Evolutionary conservation across 257 asterid species (phyloP).

Genomic region (Solanum dulcamara): DNA sequence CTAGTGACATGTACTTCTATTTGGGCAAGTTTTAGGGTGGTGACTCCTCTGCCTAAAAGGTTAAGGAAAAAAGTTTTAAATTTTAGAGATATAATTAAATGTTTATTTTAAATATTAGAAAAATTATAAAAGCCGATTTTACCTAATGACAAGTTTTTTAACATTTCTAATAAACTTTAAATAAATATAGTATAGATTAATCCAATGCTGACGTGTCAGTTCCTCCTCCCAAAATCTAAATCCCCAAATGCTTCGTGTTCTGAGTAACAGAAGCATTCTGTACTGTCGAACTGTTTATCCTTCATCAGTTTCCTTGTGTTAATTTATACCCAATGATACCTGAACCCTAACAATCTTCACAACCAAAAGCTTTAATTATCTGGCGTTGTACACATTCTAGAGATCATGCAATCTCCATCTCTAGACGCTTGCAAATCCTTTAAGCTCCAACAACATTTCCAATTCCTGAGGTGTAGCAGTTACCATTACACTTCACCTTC

Average conservation of each 20-base stretch:
- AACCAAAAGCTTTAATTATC: background rate
- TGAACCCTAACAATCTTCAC: background rate
- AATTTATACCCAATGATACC: background rate
- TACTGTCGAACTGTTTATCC: background rate
- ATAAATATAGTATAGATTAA: no score
- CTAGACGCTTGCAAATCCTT: slow-evolving; percentile 39
- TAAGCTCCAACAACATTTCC: slow-evolving; percentile 5
- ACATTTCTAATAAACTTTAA: no score
- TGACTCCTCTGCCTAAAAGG: no score
- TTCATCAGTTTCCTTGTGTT: background rate
- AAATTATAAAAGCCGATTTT: no score
- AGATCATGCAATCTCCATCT: slow-evolving; percentile 48
- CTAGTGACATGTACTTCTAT: no score
- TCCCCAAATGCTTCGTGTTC: background rate
- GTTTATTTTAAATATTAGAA: no score
- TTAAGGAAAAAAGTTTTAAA: no score
- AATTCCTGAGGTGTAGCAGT: slow-evolving; percentile 7
- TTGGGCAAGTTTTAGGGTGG: no score
- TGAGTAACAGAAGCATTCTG: background rate
- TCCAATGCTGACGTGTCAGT: background rate
- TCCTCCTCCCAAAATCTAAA: background rate
- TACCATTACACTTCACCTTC: slow-evolving; percentile 5
- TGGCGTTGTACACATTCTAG: background rate
- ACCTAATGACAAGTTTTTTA: no score
- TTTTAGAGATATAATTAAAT: no score